These are phyloP conservation scores for Colletotrichum falcatum DNA, from an alignment of 2,329 filamentous ascomycete species.

Conservation along the genomic window DNA sequence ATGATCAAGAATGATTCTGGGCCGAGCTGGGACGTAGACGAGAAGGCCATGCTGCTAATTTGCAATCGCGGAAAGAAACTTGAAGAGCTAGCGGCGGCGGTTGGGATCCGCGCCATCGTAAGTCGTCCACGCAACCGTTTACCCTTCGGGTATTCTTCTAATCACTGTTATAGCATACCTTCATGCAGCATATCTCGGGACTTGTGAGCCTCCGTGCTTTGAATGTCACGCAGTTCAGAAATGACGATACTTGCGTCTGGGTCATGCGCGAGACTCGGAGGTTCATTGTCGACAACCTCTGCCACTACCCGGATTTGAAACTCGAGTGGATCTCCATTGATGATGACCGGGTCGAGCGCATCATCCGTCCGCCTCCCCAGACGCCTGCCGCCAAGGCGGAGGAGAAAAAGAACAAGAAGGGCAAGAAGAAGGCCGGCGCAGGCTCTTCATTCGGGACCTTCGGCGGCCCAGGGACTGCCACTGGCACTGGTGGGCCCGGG, in stretches of 20 bases:
- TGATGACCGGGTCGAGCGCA: conserved; percentile 61
- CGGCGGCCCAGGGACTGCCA: conserved; percentile 32
- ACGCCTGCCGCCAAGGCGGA: conserved; percentile 47
- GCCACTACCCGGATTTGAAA: conserved; percentile 65
- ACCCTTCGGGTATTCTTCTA: conserved; percentile 10
- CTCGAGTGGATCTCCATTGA: conserved; percentile 71
- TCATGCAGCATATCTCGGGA: conserved; percentile 65
- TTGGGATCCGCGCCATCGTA: conserved; percentile 67
- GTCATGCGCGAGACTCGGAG: conserved; percentile 67
- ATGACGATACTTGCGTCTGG: conserved; percentile 67
- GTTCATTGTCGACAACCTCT: conserved; percentile 70
- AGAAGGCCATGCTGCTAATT: conserved; percentile 66
- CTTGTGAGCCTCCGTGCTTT: conserved; percentile 64
- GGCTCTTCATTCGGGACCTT: conserved; percentile 18
- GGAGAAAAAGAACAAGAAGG: conserved; percentile 42
- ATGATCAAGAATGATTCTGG: conserved; percentile 70
- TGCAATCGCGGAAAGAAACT: conserved; percentile 62
- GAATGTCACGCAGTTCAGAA: conserved; percentile 66
- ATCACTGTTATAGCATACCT: conserved; percentile 60
- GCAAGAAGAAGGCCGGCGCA: conserved; percentile 41
- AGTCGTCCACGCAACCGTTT: conserved; percentile 46
- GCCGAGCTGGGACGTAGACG: conserved; percentile 67
- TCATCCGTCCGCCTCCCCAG: conserved; percentile 56
- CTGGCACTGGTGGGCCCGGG: conserved; percentile 27
- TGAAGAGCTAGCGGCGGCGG: conserved; percentile 67